Evolutionary conservation across 306 rosid species (phyloP), one percentile per base, ranked within the genome.

Genomic region (Calophaca sinica): DNA sequence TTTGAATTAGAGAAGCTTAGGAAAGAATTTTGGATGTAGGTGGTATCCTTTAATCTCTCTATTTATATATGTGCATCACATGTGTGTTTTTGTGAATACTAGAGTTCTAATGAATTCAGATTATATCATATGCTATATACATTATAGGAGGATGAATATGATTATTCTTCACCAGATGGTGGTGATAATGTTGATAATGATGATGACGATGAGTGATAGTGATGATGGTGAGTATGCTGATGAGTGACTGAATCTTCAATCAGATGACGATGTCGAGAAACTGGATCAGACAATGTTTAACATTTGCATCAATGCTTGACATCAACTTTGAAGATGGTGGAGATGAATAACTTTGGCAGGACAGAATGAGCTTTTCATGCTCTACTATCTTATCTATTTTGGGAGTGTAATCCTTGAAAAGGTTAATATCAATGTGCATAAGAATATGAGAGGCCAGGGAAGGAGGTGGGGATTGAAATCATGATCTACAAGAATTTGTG

Each of bases 261-360:
- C 26, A 20, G 26, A 20, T 20, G 26, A 20, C 26, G 70, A 64
- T 7, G n/a, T n/a, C n/a, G n/a, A 1, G 12, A 36, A 8, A 8
- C 1, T 44, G 38, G 26, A 10, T 20, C n/a, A 29, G 26, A 26
- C 5, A 9, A 44, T 5, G 2, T n/a, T 5, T 26, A 44, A 3
- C 0, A 14, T 5, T 42, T 26, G n/a, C n/a, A 7, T 5, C 2
- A 10, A 7, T 69, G 76, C 41, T 13, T 78, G 76, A 32, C 0
- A 13, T 49, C 36, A 60, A 49, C 76, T 8, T 6, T 78, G 45
- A 69, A 69, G 76, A 28, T 38, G 13, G 81, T 78, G 53, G 76
- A 78, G 55, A 42, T 78, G 46, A 61, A 72, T 5, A 48, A 36
- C 8, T 72, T 72, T 8, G 5, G 55, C 48, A 2, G 9, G n/a